A percentile compares a stretch with the other conserved stretches of the same genome.
Conservation (phyloP, 177 flowering plant genomes). For the Vitis hybrid region DNA sequence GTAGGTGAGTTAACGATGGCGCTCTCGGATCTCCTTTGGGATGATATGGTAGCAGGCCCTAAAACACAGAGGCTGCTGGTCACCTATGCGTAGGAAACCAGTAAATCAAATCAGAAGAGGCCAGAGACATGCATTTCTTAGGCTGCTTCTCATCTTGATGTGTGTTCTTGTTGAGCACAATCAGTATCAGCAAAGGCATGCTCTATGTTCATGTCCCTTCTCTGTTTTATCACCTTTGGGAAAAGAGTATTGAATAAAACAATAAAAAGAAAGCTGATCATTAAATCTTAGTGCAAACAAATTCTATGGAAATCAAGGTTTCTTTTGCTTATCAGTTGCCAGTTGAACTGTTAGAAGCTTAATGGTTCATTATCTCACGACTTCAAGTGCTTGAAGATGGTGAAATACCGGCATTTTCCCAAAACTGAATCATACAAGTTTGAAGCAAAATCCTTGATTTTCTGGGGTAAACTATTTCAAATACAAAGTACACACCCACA, state of each 20-base stretch:
- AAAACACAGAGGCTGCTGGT: conserved; percentile 56
- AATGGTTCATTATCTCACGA: no score
- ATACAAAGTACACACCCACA: no score
- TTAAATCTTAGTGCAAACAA: not conserved
- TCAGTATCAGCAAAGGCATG: not conserved
- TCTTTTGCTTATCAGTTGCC: no score
- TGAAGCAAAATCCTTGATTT: no score
- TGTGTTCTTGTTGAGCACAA: not conserved
- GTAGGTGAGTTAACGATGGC: conserved; percentile 82
- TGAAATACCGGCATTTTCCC: no score
- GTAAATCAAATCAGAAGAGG: not conserved
- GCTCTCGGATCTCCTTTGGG: conserved; percentile 83
- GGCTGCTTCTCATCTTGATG: not conserved
- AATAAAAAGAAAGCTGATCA: not conserved
- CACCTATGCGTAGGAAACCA: conserved; percentile 39
- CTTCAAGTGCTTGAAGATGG: no score
- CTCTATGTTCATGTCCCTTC: no score
- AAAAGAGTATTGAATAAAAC: not conserved
- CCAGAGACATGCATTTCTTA: not conserved
- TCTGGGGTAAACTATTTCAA: no score
- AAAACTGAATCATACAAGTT: no score
- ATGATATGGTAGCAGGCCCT: conserved; percentile 83
- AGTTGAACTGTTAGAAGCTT: no score
- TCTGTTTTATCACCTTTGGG: not conserved
- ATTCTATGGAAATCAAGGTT: no score